Base-by-base conservation (phyloP, 257 asterid species). In the Jacaranda copaia region DNA sequence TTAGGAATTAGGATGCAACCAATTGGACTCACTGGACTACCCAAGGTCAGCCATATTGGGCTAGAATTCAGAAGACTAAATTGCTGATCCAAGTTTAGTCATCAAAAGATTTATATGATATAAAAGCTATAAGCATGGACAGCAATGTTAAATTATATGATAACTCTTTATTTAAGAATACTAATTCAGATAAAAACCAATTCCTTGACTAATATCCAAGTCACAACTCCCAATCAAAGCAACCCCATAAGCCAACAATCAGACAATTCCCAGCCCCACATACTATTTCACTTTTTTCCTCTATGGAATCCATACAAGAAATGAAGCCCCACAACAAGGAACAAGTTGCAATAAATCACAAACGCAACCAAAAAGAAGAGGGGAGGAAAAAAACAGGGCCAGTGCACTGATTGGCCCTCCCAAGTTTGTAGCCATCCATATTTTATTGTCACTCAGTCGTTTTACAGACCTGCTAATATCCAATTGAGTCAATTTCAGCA, bases 331-430 rank as follows among this genome's bases (percentile, higher is more conserved):
- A 60, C 75, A 10, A 48, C 55, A 59, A 58, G 18, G 69, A 25
- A 52, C 83, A 81, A 81, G 77, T 77, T 71, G 85, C 79, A 68
- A 42, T 68, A 68, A 39, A 25, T 20, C n/a, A 77, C 79, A 81
- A 61, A 81, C 70, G 61, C 56, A 36, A 19, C 45, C 18, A 79
- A 78, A 16, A 43, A 49, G 60, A 43, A 49, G 65, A 77, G 55
- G 69, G 3, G 35, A 61, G 2, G 35, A 25, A 61, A 39, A 60
- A 51, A 58, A 62, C 70, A 68, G 6, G 67, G 42, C 51, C 62
- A 10, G 46, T 19, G 10, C 46, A 20, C 32, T 73, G 75, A 78
- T 79, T 66, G 72, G 80, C 74, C 46, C 74, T 74, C 64, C 85
- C 75, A 79, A 73, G 59, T 74, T 61, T 67, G 68, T 67, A 52